Evolutionary conservation across 345 rosid species (phyloP).

Genomic region (Cardamine occulta): DNA sequence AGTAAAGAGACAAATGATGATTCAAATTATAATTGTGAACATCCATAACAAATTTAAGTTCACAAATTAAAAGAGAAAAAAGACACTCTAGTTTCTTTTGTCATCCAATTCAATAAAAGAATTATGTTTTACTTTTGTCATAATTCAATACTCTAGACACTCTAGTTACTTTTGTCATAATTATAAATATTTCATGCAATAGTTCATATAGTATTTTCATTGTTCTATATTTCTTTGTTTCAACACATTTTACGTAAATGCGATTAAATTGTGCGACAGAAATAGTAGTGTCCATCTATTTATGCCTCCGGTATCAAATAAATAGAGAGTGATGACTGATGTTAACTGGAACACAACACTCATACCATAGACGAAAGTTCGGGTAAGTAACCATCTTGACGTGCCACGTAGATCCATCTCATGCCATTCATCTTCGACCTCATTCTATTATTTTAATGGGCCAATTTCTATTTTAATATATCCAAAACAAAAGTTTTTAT

Average conservation of each 20-base stretch:
- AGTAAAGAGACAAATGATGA: too few species aligned
- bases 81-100: not conserved
- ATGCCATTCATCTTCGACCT: constrained; percentile 20
- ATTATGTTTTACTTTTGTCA: too few species aligned
- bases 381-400: not conserved
- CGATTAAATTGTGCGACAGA: not conserved
- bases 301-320: not conserved
- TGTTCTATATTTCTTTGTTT: too few species aligned
- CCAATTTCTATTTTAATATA: not conserved
- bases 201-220: not conserved
- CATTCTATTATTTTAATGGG: not conserved
- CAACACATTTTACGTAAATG: not conserved
- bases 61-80: not conserved
- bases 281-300: not conserved
- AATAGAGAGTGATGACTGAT: not conserved
- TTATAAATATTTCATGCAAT: not conserved
- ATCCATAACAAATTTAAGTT: not conserved
- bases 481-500: not conserved
- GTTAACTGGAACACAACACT: not conserved
- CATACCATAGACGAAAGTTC: not conserved
- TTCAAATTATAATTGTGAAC: not conserved
- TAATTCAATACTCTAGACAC: too few species aligned
- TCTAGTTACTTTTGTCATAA: not conserved
- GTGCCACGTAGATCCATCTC: constrained; percentile 13
- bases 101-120: too few species aligned